A percentile compares a stretch with the other conserved stretches of the same genome.
Conservation (phyloP, 441 rosid genomes). For the Mallotus repandus region DNA sequence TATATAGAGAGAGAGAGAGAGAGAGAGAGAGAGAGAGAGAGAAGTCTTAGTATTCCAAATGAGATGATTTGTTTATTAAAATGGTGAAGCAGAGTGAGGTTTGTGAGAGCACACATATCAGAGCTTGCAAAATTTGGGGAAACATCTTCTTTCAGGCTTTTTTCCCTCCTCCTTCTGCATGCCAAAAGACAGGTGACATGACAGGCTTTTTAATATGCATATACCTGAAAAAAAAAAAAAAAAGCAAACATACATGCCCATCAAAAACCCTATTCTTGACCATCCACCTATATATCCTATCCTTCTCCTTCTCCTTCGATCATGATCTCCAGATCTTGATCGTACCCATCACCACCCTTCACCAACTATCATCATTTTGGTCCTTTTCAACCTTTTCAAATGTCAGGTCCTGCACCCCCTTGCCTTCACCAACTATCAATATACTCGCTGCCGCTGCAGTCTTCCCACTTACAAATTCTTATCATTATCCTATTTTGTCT, state of each 20-base stretch:
- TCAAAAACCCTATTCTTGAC: not conserved
- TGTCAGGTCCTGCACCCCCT: not conserved
- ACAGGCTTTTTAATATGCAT: not conserved
- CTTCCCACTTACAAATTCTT: too few species aligned
- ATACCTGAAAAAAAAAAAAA: not conserved
- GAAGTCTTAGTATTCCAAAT: too few species aligned
- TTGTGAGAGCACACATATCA: not conserved
- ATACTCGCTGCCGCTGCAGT: too few species aligned
- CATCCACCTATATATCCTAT: not conserved
- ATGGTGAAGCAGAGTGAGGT: not conserved
- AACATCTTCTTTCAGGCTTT: not conserved
- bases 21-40: too few species aligned
- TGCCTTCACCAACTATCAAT: not conserved
- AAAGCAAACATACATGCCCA: not conserved
- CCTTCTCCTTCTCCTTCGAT: not conserved
- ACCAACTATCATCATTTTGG: conserved; percentile 3
- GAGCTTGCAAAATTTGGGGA: not conserved
- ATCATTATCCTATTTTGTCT: not conserved
- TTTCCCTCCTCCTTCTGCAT: too few species aligned
- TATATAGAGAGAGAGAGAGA: too few species aligned
- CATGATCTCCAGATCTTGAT: not conserved
- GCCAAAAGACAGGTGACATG: not conserved
- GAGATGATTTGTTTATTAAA: not conserved
- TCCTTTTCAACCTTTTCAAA: not conserved
- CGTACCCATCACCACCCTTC: not conserved